phyloP scores from a whole-genome alignment of 2,329 filamentous ascomycete species.

The Thielaviopsis populi region DNA sequence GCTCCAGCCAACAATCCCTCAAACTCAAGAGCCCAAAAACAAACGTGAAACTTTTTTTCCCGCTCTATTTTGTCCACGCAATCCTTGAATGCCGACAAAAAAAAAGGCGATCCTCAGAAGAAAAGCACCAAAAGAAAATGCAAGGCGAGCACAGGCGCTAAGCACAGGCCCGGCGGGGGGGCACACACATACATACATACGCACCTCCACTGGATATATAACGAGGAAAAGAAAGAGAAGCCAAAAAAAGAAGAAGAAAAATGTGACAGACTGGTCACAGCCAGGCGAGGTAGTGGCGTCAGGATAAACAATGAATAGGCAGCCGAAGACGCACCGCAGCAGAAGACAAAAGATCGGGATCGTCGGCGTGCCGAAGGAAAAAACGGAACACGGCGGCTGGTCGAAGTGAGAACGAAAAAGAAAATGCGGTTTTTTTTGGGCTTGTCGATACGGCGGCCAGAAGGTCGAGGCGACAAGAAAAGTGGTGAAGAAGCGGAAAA shows the following conservation, averaged over 20 bases:
- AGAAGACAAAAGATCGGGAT: slow-evolving; percentile 1
- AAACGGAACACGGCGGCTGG: not conserved
- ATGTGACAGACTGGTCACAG: slow-evolving; percentile 15
- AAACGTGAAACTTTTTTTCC: not conserved
- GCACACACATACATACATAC: not conserved
- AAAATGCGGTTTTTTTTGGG: slow-evolving; percentile 2
- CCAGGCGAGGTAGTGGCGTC: not conserved
- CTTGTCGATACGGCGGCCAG: not conserved
- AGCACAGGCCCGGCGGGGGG: not conserved
- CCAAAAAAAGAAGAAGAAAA: no score
- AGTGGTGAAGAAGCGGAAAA: not conserved
- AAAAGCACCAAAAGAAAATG: not conserved
- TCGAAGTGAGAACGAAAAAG: not conserved
- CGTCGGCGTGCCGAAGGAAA: not conserved
- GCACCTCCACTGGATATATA: slow-evolving; percentile 10
- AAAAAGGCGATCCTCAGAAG: not conserved
- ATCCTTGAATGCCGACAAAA: not conserved
- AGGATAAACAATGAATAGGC: not conserved
- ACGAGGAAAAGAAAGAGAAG: not conserved
- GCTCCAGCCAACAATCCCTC: no score
- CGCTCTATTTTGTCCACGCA: not conserved
- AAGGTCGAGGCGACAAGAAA: not conserved
- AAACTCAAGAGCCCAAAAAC: no score
- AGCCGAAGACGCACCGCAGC: not conserved
- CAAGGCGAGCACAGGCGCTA: slow-evolving; percentile 3